Base-by-base conservation (phyloP, 1,284 basidiomycete species). In the Puccinia polysora region DNA sequence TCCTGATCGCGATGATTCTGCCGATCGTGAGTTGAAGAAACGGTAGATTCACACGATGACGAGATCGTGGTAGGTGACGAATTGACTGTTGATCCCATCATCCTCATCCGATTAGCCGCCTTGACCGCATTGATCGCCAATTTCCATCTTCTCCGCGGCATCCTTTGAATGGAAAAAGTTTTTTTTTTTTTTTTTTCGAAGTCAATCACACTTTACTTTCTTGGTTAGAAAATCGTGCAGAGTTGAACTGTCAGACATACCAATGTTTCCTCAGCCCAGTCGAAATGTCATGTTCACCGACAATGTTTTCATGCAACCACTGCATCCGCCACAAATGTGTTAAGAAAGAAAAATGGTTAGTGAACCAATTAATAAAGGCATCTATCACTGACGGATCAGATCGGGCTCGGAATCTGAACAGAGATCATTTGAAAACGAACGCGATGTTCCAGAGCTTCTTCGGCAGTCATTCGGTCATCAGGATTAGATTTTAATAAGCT, bases 401-500 rank as follows among this genome's bases (percentile, higher is more conserved):
- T n/a, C n/a, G n/a, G n/a, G n/a, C n/a, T n/a, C n/a, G n/a, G n/a
- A n/a, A n/a, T n/a, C n/a, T n/a, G n/a, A n/a, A n/a, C n/a, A n/a
- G n/a, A 43, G 64, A 43, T 8, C 10, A 15, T 2, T 20, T 5
- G 15, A 20, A 52, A 36, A 45, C 60, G 2, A 10, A 84, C 83
- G 2, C 84, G 82, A 78, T 90, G 84, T 23, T 82, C 76, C n/a
- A 87, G 81, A 0, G 91, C 92, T 76, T 91, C 82, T 2, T 82
- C 83, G 0, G 91, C 90, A 0, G 90, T 89, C 1, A 87, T 86
- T 30, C 95, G 85, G 73, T 85, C 80, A 0, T 81, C 77, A 0
- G 92, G 89, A 76, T 95, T 87, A 0, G 89, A 85, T 58, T 86
- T 85, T 7, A 97, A 83, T 32, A 96, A 81, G 0, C 82, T 78